Percentiles rank a stretch among this genome's conserved stretches.
These are phyloP conservation scores for Isabelozyma rhagii DNA, from an alignment of 805 yeast species.

Conservation along the genomic window DNA sequence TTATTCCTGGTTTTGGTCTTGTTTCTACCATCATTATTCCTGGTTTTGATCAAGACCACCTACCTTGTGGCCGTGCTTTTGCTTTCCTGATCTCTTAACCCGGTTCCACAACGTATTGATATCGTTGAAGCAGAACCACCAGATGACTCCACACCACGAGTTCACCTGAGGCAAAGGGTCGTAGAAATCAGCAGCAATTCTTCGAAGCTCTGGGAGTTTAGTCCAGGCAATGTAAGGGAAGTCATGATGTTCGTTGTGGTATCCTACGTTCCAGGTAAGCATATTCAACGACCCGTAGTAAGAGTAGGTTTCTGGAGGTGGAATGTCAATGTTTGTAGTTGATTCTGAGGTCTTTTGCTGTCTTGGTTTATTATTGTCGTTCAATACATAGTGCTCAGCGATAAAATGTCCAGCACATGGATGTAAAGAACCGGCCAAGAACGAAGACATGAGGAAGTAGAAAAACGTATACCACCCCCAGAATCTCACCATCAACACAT, in stretches of 20 bases:
- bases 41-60: constrained; percentile 5
- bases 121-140: constrained; percentile 66
- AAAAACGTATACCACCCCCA: constrained; percentile 65
- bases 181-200: constrained; percentile 77
- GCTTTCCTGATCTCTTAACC: constrained; percentile 60
- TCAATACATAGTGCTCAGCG: constrained; percentile 85
- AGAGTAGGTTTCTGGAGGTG: constrained; percentile 79
- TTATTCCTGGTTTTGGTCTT: constrained; percentile 4
- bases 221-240: constrained; percentile 95
- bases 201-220: constrained; percentile 58
- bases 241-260: constrained; percentile 94
- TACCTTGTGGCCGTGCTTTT: constrained; percentile 29
- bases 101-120: constrained; percentile 75
- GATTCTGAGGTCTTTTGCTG: constrained; percentile 16
- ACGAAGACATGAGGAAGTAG: constrained; percentile 73
- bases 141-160: constrained; percentile 76
- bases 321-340: constrained; percentile 25
- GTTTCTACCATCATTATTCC: background rate
- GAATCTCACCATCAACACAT: constrained; percentile 49
- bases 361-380: constrained; percentile 47
- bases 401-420: constrained; percentile 95
- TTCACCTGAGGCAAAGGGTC: constrained; percentile 72
- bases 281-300: constrained; percentile 79
- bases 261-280: constrained; percentile 89
- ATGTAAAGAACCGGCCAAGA: constrained; percentile 87